Percentiles rank a stretch among this genome's conserved stretches.
Conservation (phyloP, 169 alveolate genomes). For the Plasmodium blacklocki region DNA sequence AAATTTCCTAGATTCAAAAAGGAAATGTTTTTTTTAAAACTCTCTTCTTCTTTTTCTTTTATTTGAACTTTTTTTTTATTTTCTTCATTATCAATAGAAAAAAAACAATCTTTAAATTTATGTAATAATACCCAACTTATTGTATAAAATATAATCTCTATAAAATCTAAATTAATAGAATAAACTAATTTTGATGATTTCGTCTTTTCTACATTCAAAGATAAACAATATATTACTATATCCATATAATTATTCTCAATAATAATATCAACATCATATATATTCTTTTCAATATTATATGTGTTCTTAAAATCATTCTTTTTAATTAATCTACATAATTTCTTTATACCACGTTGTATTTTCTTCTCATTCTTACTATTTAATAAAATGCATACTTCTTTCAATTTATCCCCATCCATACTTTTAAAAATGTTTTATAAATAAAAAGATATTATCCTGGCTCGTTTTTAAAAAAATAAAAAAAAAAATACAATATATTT, state of each 20-base stretch:
- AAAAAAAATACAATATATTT: conserved; percentile 2
- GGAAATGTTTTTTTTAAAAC: conserved; percentile 4
- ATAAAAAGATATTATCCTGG: not conserved
- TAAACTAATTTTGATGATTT: conserved; percentile 1
- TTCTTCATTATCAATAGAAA: not conserved
- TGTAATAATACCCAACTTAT: conserved; percentile 49
- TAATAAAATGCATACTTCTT: conserved; percentile 33
- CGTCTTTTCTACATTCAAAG: conserved; percentile 9
- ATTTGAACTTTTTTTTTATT: not conserved
- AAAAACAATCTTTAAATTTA: conserved; percentile 6
- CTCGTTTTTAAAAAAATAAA: too few relatives aligned
- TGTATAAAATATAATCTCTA: conserved; percentile 64
- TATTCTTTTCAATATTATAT: conserved; percentile 18
- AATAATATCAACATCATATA: conserved; percentile 13
- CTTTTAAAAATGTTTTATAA: conserved; percentile 14
- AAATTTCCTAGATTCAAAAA: conserved; percentile 30
- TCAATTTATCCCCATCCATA: not conserved
- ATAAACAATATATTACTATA: conserved; percentile 20
- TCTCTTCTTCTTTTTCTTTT: not conserved
- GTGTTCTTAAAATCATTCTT: not conserved
- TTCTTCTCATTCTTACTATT: conserved; percentile 33
- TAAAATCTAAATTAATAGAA: conserved; percentile 18
- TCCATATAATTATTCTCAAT: conserved; percentile 47
- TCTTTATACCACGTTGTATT: conserved; percentile 21
- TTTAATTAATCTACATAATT: conserved; percentile 26